Base-by-base conservation (phyloP, 2,329 filamentous ascomycete genomes). In the Calcarisporium arbuscula region DNA sequence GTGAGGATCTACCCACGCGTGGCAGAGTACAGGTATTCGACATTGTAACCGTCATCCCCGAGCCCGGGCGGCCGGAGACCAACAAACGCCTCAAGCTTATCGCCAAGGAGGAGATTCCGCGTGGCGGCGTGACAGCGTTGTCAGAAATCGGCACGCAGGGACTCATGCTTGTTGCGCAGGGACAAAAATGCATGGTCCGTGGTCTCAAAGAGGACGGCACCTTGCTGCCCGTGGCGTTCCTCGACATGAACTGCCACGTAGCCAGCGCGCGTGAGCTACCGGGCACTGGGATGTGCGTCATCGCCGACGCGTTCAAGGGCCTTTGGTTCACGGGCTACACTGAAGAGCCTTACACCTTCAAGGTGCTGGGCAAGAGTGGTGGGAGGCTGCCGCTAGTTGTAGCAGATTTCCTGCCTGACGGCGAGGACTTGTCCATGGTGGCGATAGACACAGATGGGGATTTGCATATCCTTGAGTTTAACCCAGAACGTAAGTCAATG, bases 281-380 rank as follows among this genome's bases (percentile, higher is more conserved):
- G 4, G 79, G 82, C 2, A 94, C 87, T 1, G 89, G 90, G 1
- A 70, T 98, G 54, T 88, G 85, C 51, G 70, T 95, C 9, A 80
- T 95, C 63, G 85, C 85, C 1, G 92, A 98, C 62, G 85, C 84
- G 1, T 80, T 92, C 54, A 95, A 95, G 63, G 92, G 92, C 0
- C 70, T 96, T 3, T 96, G 92, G 88, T 94, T 98, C 47, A 85
- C 86, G 0, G 92, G 92, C 1, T 98, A 95, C 54, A 92, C 85
- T 8, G 90, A 98, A 62, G 92, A 96, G 52, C 92, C 92, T 1
- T 98, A 96, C 57, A 89, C 85, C 47, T 88, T 98, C 78, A 83
- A 88, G 42, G 72, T 95, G 4, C 88, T 96, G 46, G 88, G 89
- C 27, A 95, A 95, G 61, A 86, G 83, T 48, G 74, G 81, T 25